Percentiles rank a stretch among this genome's conserved stretches.
Conservation (phyloP, 2,329 filamentous ascomycete species). For the Colletotrichum tofieldiae region DNA sequence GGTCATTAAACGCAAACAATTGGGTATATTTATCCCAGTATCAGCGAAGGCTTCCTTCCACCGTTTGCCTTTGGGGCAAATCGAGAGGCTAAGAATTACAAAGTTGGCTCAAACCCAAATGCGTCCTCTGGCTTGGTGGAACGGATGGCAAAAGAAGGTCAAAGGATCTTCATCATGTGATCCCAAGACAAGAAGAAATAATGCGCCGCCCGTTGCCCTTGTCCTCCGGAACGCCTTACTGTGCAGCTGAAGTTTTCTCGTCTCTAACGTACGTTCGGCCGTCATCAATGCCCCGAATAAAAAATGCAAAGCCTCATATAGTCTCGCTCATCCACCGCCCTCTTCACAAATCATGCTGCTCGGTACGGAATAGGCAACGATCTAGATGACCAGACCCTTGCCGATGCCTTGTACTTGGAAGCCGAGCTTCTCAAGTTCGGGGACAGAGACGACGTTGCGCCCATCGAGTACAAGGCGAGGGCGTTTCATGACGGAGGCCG, state of each 20-base stretch:
- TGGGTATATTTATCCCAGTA: slow-evolving; percentile 8
- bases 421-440: slow-evolving; percentile 51
- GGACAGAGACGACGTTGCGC: slow-evolving; percentile 42
- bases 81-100: slow-evolving; percentile 8
- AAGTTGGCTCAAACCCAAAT: slow-evolving; percentile 12
- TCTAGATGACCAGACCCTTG: slow-evolving; percentile 61
- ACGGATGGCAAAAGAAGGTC: slow-evolving; percentile 14
- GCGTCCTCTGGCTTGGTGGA: slow-evolving; percentile 3
- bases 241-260: slow-evolving; percentile 27
- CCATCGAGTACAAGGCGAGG: slow-evolving; percentile 44
- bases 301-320: slow-evolving; percentile 13
- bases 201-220: slow-evolving; percentile 34
- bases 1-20: not conserved
- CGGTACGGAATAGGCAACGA: not conserved
- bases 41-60: not conserved
- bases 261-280: slow-evolving; percentile 33
- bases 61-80: not conserved
- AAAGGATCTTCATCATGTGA: not conserved
- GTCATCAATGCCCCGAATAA: slow-evolving; percentile 19
- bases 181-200: slow-evolving; percentile 1
- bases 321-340: slow-evolving; percentile 15
- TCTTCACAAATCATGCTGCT: not conserved
- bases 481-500: slow-evolving; percentile 44
- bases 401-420: slow-evolving; percentile 58
- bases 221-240: slow-evolving; percentile 37